phyloP scores from a whole-genome alignment of 257 asterid species.

The Solanum boliviense region DNA sequence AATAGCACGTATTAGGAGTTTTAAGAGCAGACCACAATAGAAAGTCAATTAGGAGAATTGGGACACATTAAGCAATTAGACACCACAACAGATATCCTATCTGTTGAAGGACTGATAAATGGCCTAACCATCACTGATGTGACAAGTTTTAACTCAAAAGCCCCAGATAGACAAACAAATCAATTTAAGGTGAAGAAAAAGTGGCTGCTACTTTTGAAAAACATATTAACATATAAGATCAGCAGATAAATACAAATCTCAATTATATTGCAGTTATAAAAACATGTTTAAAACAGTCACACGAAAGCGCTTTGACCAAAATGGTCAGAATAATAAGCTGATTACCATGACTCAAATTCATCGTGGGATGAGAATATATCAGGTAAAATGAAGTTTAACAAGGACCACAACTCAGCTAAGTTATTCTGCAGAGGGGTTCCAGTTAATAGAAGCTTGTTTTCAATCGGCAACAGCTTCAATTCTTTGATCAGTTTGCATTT shows the following conservation, averaged over 20 bases:
- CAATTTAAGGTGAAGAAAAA: background rate
- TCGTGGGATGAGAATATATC: constrained; percentile 87
- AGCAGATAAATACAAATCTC: constrained; percentile 1
- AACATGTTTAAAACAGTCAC: background rate
- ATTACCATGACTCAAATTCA: constrained; percentile 97
- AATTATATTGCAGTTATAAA: background rate
- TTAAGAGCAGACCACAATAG: background rate
- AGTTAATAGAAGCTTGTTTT: constrained; percentile 90
- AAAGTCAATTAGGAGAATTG: background rate
- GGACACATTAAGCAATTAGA: background rate
- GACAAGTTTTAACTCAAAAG: background rate
- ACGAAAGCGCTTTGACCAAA: background rate
- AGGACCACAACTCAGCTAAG: constrained; percentile 96
- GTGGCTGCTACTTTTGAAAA: background rate
- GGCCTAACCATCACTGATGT: background rate
- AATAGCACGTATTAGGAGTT: background rate
- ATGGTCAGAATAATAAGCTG: background rate
- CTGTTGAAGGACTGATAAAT: background rate
- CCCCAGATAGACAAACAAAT: background rate
- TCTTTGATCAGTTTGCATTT: constrained; percentile 73
- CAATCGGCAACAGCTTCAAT: constrained; percentile 46
- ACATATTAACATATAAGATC: background rate
- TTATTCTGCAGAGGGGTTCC: constrained; percentile 99
- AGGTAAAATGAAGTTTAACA: constrained; percentile 95
- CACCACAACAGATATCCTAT: background rate